Evolutionary conservation across 768 basidiomycete species (phyloP), one percentile per base, ranked within the genome.

Genomic region (Tricholoma bakamatsutake): DNA sequence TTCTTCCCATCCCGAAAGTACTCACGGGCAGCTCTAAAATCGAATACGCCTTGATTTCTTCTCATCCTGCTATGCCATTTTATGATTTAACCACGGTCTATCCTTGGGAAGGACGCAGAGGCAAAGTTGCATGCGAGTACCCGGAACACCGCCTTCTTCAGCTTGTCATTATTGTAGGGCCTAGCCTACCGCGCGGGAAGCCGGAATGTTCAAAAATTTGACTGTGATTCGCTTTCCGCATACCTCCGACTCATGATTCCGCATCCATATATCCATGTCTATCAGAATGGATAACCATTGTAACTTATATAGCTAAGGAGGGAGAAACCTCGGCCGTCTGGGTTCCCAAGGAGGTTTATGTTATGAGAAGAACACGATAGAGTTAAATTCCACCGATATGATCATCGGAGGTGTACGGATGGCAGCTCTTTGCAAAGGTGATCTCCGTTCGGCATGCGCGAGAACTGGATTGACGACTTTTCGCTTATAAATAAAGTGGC

Each of bases 281-380:
- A 48, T 48, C 12, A 9, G 3, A 15, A 28, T 30, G 13, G 9
- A 30, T 31, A n/a, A n/a, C 15, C 31, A 17, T 30, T 17, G 46
- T 28, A n/a, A 11, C 2, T 11, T 6, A 15, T 13, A 53, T 55
- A 55, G 50, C 57, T 54, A 61, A 56, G 45, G 59, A 53, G 47
- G 69, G 67, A 59, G 60, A 66, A 68, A 69, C 59, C 61, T 65
- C 67, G 66, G 67, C 53, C 49, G 50, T 18, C 64, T 66, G 64
- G 65, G 57, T 58, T 70, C 65, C 63, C 61, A 56, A 59, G 59
- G 53, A 49, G 15, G 39, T 28, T 10, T 45, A 34, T 9, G 28
- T 27, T 55, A 46, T 54, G 34, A 31, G 47, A 50, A 54, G 21
- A 51, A 12, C 28, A 2, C 24, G 28, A 40, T 50, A 13, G 2